These are phyloP conservation scores for Diaporthe vexans DNA, from an alignment of 2,329 filamentous ascomycete species.

Conservation along the genomic window DNA sequence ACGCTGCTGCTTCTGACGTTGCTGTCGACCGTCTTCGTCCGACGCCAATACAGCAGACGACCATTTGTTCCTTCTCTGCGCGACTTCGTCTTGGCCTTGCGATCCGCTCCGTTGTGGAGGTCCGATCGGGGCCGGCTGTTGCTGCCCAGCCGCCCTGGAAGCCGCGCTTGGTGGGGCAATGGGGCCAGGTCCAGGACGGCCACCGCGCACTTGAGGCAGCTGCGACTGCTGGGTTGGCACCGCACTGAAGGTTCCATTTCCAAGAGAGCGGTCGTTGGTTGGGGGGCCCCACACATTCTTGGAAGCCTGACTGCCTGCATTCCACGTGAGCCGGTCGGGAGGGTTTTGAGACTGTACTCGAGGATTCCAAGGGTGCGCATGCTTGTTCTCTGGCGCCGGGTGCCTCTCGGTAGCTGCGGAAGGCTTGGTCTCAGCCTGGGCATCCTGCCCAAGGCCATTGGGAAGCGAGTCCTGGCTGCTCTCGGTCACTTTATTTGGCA, in stretches of 20 bases:
- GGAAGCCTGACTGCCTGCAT: constrained; percentile 57
- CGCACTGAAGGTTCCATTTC: constrained; percentile 82
- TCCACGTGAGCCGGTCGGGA: constrained; percentile 67
- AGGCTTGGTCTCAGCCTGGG: constrained; percentile 35
- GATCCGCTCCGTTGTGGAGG: constrained; percentile 46
- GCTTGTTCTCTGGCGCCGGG: constrained; percentile 48
- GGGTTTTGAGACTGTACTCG: constrained; percentile 51
- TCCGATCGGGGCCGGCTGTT: constrained; percentile 47
- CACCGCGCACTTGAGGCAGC: constrained; percentile 50
- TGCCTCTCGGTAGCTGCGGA: constrained; percentile 38
- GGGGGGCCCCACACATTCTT: constrained; percentile 83
- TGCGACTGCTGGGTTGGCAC: constrained; percentile 58
- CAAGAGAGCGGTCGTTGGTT: constrained; percentile 78
- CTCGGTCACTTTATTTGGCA: constrained; percentile 36
- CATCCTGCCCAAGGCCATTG: constrained; percentile 42
- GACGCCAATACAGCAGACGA: constrained; percentile 47
- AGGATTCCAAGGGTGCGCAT: constrained; percentile 55
- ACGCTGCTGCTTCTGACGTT: constrained; percentile 55
- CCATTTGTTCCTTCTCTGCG: constrained; percentile 43
- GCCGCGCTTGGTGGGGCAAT: constrained; percentile 54
- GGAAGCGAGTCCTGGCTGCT: constrained; percentile 40
- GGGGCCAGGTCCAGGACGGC: constrained; percentile 57
- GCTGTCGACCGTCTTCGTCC: constrained; percentile 60
- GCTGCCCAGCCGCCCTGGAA: constrained; percentile 43
- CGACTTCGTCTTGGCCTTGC: constrained; percentile 29